Evolutionary conservation across 2,329 filamentous ascomycete species (phyloP).

Genomic region (Penicillium brevicompactum): DNA sequence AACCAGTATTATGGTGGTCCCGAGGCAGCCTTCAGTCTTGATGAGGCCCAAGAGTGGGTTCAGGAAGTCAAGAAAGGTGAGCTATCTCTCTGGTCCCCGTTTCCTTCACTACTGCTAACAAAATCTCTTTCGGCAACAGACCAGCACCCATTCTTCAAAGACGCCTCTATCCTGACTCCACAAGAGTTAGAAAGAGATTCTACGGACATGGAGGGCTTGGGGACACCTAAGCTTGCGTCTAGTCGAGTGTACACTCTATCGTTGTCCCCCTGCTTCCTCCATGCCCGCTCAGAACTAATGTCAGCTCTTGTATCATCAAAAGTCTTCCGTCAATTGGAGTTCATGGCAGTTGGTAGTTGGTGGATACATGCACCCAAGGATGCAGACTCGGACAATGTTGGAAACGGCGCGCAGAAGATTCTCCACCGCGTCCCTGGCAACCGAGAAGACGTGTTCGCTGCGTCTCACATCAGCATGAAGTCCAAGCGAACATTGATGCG

Average conservation of each 20-base stretch:
- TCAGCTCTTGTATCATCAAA: conserved; percentile 83
- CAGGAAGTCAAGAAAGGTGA: conserved; percentile 47
- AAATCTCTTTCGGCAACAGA: conserved; percentile 11
- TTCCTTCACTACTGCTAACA: conserved; percentile 23
- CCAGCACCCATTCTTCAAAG: conserved; percentile 43
- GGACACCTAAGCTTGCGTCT: conserved; percentile 36
- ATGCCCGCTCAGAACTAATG: conserved; percentile 77
- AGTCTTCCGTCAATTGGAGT: conserved; percentile 87
- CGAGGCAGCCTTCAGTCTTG: conserved; percentile 81
- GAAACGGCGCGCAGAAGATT: conserved; percentile 26
- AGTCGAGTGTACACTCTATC: conserved; percentile 80
- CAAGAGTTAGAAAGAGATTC: conserved; percentile 15
- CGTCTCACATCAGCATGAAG: conserved; percentile 72
- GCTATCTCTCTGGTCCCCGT: conserved; percentile 13
- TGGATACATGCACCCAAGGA: conserved; percentile 63
- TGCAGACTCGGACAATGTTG: conserved; percentile 11
- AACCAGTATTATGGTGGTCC: conserved; percentile 86
- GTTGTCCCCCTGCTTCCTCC: conserved; percentile 82
- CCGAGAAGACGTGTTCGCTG: conserved; percentile 87
- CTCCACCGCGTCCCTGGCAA: conserved; percentile 80
- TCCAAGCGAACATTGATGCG: conserved; percentile 90
- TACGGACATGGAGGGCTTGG: not conserved
- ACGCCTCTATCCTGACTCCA: conserved; percentile 36
- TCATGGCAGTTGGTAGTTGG: conserved; percentile 89
- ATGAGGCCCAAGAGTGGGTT: conserved; percentile 78